Conservation (phyloP, 305 asterid species). For the Withania somnifera region DNA sequence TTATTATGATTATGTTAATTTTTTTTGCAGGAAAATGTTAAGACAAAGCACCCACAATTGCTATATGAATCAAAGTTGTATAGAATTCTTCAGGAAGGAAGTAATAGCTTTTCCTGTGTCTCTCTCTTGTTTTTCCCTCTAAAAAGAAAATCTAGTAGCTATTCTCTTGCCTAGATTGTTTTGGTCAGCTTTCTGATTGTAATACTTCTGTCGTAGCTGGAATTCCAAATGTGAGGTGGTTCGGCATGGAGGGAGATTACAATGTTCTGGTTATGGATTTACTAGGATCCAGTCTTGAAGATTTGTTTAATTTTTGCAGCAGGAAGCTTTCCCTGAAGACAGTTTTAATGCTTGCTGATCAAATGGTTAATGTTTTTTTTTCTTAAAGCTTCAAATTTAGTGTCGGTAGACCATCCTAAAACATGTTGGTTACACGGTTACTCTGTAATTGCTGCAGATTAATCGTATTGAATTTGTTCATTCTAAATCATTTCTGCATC, state of each 20-base stretch:
- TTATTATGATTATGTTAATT: neutral
- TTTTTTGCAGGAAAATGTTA: conserved; percentile 30
- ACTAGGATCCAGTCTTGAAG: conserved; percentile 45
- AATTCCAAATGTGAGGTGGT: conserved; percentile 36
- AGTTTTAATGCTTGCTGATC: conserved; percentile 45
- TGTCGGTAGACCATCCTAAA: neutral
- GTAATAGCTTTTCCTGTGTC: conserved; percentile 15
- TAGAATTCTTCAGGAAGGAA: conserved; percentile 45
- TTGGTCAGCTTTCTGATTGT: neutral
- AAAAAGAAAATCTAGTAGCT: neutral
- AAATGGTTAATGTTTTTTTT: conserved; percentile 27
- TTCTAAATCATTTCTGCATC: conserved; percentile 80
- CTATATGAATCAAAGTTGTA: conserved; percentile 40
- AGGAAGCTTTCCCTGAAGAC: conserved; percentile 42
- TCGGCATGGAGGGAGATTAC: conserved; percentile 35
- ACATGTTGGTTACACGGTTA: neutral
- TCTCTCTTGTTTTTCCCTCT: neutral
- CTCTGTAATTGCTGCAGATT: conserved; percentile 19
- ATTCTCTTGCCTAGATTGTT: neutral
- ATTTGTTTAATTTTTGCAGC: conserved; percentile 37
- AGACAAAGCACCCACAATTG: conserved; percentile 44
- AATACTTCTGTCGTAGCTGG: conserved; percentile 23
- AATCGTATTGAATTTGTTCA: conserved; percentile 86
- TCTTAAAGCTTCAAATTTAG: neutral
- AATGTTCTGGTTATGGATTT: conserved; percentile 44